These are phyloP conservation scores for Eucalyptus leucophloia DNA, from an alignment of 345 rosid species.

Conservation along the genomic window DNA sequence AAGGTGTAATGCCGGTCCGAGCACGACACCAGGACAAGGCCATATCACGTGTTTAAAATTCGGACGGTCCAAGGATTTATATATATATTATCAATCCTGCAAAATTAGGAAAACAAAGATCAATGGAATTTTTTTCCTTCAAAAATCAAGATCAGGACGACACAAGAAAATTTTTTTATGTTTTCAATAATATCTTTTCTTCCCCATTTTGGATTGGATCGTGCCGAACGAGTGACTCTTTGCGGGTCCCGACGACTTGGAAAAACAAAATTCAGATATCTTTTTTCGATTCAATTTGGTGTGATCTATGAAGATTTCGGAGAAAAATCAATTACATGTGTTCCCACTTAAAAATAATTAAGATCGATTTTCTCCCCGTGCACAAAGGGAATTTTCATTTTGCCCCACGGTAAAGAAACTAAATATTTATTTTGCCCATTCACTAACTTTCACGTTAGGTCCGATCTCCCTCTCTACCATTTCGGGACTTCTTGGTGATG, in stretches of 20 bases:
- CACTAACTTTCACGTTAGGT: not conserved
- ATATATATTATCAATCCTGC: not conserved
- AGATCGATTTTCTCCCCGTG: not conserved
- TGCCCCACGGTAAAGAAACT: not conserved
- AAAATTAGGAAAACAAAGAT: not conserved
- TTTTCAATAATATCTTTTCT: not conserved
- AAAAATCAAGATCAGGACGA: not conserved
- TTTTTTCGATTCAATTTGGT: not conserved
- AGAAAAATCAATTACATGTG: not conserved
- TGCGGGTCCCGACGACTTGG: not conserved
- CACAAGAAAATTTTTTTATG: not conserved
- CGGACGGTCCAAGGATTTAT: not conserved
- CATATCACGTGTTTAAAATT: not conserved
- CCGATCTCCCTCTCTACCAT: not conserved
- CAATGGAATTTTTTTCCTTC: not conserved
- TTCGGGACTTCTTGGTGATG: fast-evolving
- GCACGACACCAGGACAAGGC: not conserved
- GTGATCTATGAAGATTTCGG: not conserved
- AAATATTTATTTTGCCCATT: not conserved
- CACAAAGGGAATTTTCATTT: not conserved
- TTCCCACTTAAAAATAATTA: not conserved
- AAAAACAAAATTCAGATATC: not conserved
- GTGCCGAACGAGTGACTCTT: not conserved
- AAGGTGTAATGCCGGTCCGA: not conserved
- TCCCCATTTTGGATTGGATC: not conserved